A percentile compares a stretch with the other conserved stretches of the same genome.
Evolutionary conservation across 345 rosid genomes (phyloP).

Genomic region (thale cress (Arabidopsis thaliana)): TAIR10.1 NC_003074.8:18181001-18181500

Average conservation of each 20-base stretch:
- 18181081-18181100: constrained; percentile 31
- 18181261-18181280: constrained; percentile 19
- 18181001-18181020: constrained; percentile 26
- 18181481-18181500: constrained; percentile 50
- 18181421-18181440: neutral
- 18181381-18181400: constrained; percentile 25
- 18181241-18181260: neutral
- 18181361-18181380: constrained; percentile 14
- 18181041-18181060: constrained; percentile 19
- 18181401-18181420: neutral
- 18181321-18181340: constrained; percentile 34
- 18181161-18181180: neutral
- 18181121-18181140: neutral
- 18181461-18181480: neutral
- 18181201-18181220: neutral
- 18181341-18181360: neutral
- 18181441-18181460: constrained; percentile 20
- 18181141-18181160: neutral
- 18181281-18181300: constrained; percentile 8
- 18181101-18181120: constrained; percentile 9
- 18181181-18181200: neutral
- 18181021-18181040: constrained; percentile 35
- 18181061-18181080: constrained; percentile 27
- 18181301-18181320: constrained; percentile 23
- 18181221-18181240: constrained; percentile 1